Evolutionary conservation across 2,329 filamentous ascomycete species (phyloP).

Genomic region (Sclerotinia minor): DNA sequence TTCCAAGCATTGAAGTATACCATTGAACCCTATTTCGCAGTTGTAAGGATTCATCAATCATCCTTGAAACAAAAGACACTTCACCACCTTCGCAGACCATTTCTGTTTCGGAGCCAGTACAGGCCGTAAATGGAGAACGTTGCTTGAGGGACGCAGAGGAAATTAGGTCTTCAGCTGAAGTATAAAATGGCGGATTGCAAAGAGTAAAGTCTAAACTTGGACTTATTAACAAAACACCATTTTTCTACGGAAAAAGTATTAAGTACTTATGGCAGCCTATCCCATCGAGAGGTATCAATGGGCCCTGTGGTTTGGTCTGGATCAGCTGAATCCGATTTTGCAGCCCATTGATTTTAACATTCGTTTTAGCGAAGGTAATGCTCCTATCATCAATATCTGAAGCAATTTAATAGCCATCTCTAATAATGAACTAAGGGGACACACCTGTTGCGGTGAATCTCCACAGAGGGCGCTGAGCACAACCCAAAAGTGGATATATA

Average conservation of each 20-base stretch:
- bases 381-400: slow-evolving; percentile 74
- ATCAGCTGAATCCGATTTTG: slow-evolving; percentile 64
- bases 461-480: slow-evolving; percentile 68
- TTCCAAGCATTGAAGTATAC: slow-evolving; percentile 92
- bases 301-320: slow-evolving; percentile 50
- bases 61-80: slow-evolving; percentile 67
- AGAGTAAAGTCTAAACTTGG: slow-evolving; percentile 75
- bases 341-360: slow-evolving; percentile 67
- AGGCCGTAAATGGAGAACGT: slow-evolving; percentile 67
- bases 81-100: slow-evolving; percentile 86
- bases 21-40: slow-evolving; percentile 67
- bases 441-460: slow-evolving; percentile 65
- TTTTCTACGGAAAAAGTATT: background rate
- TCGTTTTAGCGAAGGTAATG: slow-evolving; percentile 63
- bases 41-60: slow-evolving; percentile 67
- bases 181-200: slow-evolving; percentile 94
- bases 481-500: slow-evolving; percentile 86
- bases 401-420: slow-evolving; percentile 35
- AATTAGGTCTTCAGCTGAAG: slow-evolving; percentile 67
- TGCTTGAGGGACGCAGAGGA: slow-evolving; percentile 65
- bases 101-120: slow-evolving; percentile 76
- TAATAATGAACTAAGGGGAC: slow-evolving; percentile 31
- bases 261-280: slow-evolving; percentile 45
- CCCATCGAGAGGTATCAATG: slow-evolving; percentile 60
- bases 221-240: slow-evolving; percentile 22